Base-by-base conservation (phyloP, 306 rosid genomes). In the Quercus dentata region DNA sequence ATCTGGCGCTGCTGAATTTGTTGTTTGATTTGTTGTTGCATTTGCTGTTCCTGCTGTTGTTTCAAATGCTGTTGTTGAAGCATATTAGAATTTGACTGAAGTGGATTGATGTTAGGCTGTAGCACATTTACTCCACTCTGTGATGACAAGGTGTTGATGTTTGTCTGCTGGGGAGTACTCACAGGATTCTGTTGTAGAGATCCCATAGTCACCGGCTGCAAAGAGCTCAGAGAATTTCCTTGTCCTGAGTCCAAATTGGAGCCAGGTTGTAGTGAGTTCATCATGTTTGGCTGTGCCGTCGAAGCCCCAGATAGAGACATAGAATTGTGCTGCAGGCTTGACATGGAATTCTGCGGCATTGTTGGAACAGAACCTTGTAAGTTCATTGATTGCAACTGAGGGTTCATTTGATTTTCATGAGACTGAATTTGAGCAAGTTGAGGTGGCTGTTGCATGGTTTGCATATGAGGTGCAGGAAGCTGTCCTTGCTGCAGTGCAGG, bases 351-450 rank as follows among this genome's bases (percentile, higher is more conserved):
- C 85, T 92, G 94, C 78, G 81, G 92, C 85, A 79, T 58, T 38
- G 89, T 76, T 52, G 87, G 75, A 55, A 81, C 83, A 73, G 94
- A 81, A 70, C 88, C 77, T 87, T 87, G 94, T 59, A 79, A 74
- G 72, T 88, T 91, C 72, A 91, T 74, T 63, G 97, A 58, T 79
- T 88, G 92, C 87, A 91, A 20, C 86, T 93, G 97, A 49, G 94
- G 80, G 84, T 81, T 92, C 82, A 89, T 86, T 83, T 90, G 95
- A 78, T 83, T 91, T 84, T 91, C 99, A 79, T 86, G 93, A 73
- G 97, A 84, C 82, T 90, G 95, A 74, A 81, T 78, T 65, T 86
- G 81, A 74, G 78, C 69, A 76, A 83, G 82, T 78, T 91, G 97
- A 73, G 98, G 97, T 62, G 97, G 64, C 79, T 90, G 97, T 74